A percentile compares a stretch with the other conserved stretches of the same genome.
Evolutionary conservation across 176 grass and related monocot species (phyloP).

Genomic region (Aechmea fasciata): DNA sequence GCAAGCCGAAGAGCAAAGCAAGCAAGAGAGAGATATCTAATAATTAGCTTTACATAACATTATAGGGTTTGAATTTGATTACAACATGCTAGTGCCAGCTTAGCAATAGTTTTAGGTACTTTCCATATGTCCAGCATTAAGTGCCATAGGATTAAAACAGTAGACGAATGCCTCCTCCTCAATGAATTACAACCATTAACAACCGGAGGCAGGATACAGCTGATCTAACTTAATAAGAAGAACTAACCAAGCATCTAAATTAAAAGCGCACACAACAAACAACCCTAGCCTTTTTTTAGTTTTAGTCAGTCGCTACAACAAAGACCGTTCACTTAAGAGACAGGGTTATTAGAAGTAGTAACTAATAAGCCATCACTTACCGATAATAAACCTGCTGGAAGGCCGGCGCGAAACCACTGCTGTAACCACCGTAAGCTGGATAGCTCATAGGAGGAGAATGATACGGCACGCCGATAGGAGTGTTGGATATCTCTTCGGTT

Average conservation of each 20-base stretch:
- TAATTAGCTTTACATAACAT: too few relatives aligned
- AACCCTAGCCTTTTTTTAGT: constrained; percentile 34
- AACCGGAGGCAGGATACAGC: constrained; percentile 32
- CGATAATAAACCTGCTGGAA: constrained; percentile 78
- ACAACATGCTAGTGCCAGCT: too few relatives aligned
- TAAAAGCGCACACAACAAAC: constrained; percentile 37
- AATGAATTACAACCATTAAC: constrained; percentile 23
- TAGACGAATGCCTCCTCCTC: neutral
- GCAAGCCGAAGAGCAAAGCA: too few relatives aligned
- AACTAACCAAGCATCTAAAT: constrained; percentile 36
- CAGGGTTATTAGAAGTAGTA: constrained; percentile 49
- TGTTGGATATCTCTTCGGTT: constrained; percentile 37
- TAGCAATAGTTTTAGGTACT: too few relatives aligned
- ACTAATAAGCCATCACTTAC: constrained; percentile 60
- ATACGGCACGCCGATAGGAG: constrained; percentile 52
- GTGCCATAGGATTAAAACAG: constrained; percentile 39
- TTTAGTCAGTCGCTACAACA: constrained; percentile 86
- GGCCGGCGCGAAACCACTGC: constrained; percentile 38
- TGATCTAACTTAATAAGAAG: constrained; percentile 48
- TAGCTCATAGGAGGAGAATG: constrained; percentile 56
- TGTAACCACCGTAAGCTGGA: constrained; percentile 49
- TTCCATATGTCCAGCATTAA: constrained; percentile 29
- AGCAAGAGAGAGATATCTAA: too few relatives aligned
- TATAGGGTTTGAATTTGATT: too few relatives aligned
- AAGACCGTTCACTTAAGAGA: constrained; percentile 36